Conservation (phyloP, 176 grass and related monocot genomes). For the Carex kokanica region DNA sequence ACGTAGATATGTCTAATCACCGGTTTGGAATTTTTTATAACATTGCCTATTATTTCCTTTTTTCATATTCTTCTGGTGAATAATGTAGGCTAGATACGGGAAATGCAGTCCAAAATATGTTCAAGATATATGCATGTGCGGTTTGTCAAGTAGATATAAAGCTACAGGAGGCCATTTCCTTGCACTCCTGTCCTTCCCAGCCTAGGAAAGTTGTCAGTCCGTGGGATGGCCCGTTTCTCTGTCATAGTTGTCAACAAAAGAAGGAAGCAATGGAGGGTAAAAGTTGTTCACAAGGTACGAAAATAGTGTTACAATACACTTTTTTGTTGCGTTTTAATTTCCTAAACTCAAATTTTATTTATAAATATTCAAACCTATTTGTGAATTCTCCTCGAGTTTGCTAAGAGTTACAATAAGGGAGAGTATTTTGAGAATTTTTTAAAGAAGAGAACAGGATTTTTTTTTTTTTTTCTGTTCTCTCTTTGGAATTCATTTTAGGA, state of each 20-base stretch:
- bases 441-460: neutral
- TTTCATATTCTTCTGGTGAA: neutral
- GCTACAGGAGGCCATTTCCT: conserved; percentile 57
- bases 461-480: neutral
- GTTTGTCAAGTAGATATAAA: conserved; percentile 66
- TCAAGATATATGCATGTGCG: conserved; percentile 71
- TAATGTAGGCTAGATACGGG: conserved; percentile 65
- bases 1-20: neutral
- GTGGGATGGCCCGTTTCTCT: conserved; percentile 91
- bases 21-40: neutral
- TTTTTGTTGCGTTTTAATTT: conserved; percentile 13
- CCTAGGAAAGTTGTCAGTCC: conserved; percentile 49
- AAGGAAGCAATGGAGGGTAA: conserved; percentile 96
- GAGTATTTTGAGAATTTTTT: conserved; percentile 6
- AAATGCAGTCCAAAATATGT: conserved; percentile 64
- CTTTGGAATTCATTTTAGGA: neutral
- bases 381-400: conserved; percentile 29
- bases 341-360: conserved; percentile 13
- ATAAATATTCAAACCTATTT: conserved; percentile 15
- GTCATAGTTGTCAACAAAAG: conserved; percentile 68
- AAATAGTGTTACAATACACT: neutral
- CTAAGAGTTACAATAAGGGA: conserved; percentile 18
- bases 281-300: conserved; percentile 43
- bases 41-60: neutral
- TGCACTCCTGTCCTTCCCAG: conserved; percentile 55